Evolutionary conservation across 768 basidiomycete genomes (phyloP).

Genomic region (Tricholoma saponaceum): DNA sequence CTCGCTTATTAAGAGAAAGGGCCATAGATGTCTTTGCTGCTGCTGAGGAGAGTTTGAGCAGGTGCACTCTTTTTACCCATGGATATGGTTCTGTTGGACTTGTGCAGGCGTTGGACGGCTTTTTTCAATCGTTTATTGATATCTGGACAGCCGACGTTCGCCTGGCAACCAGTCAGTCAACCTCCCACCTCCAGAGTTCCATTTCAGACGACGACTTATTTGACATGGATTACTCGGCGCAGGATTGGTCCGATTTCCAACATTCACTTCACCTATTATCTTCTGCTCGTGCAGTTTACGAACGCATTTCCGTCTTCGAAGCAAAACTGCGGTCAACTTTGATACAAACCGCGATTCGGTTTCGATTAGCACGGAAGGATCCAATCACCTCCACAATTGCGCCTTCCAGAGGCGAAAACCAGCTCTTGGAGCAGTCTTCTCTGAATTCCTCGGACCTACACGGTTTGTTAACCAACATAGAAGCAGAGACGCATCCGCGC

Average conservation of each 20-base stretch:
- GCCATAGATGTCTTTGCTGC: conserved; percentile 69
- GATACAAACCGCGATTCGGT: conserved; percentile 51
- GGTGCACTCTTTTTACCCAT: conserved; percentile 81
- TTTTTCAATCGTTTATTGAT: conserved; percentile 69
- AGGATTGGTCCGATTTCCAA: conserved; percentile 90
- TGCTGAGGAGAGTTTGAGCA: conserved; percentile 74
- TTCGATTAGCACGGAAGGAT: conserved; percentile 54
- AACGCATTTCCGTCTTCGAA: conserved; percentile 69
- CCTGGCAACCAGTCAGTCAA: conserved; percentile 27
- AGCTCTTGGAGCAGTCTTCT: conserved; percentile 76
- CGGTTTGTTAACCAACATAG: conserved; percentile 49
- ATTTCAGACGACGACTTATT: conserved; percentile 60
- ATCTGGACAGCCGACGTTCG: conserved; percentile 53
- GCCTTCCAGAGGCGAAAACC: conserved; percentile 61
- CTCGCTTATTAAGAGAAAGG: conserved; percentile 70
- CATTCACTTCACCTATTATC: conserved; percentile 76
- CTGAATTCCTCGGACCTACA: conserved; percentile 81
- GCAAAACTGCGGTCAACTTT: conserved; percentile 57
- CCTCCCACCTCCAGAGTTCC: conserved; percentile 22
- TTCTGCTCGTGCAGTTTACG: conserved; percentile 69
- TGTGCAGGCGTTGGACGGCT: conserved; percentile 67
- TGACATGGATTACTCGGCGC: conserved; percentile 80
- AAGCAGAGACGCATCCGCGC: conserved; percentile 31
- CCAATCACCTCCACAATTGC: conserved; percentile 52
- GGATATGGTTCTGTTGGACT: conserved; percentile 81